Base-by-base conservation (phyloP, 1,284 basidiomycete species). In the Omphalotus olearius region DNA sequence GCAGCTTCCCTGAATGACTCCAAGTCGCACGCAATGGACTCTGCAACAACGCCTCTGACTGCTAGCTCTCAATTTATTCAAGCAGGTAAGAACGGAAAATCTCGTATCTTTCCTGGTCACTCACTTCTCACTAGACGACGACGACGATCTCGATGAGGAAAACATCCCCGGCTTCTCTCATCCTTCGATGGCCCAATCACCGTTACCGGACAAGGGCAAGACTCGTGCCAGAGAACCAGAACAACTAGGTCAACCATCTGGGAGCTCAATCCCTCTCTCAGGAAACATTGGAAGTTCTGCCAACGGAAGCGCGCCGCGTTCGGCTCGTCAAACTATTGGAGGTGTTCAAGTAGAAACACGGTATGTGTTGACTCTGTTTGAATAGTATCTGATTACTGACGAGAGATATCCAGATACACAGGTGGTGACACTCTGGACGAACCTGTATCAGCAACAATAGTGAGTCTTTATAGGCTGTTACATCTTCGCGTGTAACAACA, bases 361-460 rank as follows among this genome's bases (percentile, higher is more conserved):
- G 88, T 89, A 66, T 41, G 78, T 65, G 23, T 23, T 20, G 6
- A 10, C 26, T 18, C 49, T 42, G 45, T 45, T 13, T 39, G 38
- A n/a, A 25, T 44, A n/a, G 18, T 20, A 45, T 38, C 4, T 45
- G n/a, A 14, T 14, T 47, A 4, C 18, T 14, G 33, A 45, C 44
- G n/a, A n/a, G n/a, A 39, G n/a, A 11, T 26, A 35, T 13, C 18
- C 51, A 90, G 90, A 60, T 91, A 85, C 66, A 79, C 89, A 6
- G 90, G 89, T 6, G 76, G 76, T 13, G 88, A 93, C 61, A 96
- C 94, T 0, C 77, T 98, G 23, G 94, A 97, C 62, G 94, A 98
- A 66, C 93, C 94, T 0, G 81, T 97, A 13, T 82, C 83, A 6
- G 79, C 82, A 16, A 97, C 94, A 0, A 93, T 98, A 58, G 94